phyloP scores from a whole-genome alignment of 352 stramenopile genomes.

The Globisporangium spinosum region DNA sequence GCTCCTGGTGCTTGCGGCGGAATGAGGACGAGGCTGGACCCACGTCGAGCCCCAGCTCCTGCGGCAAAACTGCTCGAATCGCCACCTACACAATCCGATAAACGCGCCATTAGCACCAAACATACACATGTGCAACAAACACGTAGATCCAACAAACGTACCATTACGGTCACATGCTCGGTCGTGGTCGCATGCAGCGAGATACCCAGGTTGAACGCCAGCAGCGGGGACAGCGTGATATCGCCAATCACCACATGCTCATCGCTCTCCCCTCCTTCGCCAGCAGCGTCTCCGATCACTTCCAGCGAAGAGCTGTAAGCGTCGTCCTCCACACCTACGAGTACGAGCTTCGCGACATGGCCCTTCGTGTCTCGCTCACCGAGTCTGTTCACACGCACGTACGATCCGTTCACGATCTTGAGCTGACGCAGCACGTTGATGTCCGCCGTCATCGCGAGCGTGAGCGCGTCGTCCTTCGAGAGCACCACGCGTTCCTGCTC shows the following conservation, averaged over 20 bases:
- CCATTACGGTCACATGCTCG: constrained; percentile 24
- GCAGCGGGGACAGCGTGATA: constrained; percentile 55
- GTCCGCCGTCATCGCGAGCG: constrained; percentile 35
- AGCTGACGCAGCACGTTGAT: constrained; percentile 39
- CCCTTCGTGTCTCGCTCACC: constrained; percentile 17
- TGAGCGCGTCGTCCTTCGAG: constrained; percentile 27
- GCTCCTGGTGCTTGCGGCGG: constrained; percentile 48
- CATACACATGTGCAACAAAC: not conserved
- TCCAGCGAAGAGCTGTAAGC: constrained; percentile 10
- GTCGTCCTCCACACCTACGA: constrained; percentile 17
- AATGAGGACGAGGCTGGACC: constrained; percentile 23
- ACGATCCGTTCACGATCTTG: constrained; percentile 47
- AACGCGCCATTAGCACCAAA: not conserved
- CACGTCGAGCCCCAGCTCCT: constrained; percentile 45
- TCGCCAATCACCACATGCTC: constrained; percentile 11
- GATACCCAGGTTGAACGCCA: constrained; percentile 77
- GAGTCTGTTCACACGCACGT: constrained; percentile 30
- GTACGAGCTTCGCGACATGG: constrained; percentile 34
- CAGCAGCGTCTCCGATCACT: constrained; percentile 1
- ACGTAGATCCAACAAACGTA: constrained; percentile 17
- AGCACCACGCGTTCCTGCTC: not conserved
- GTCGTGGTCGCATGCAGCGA: constrained; percentile 31
- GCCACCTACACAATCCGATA: constrained; percentile 24
- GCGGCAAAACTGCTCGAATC: constrained; percentile 30
- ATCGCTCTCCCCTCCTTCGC: not conserved